Evolutionary conservation across 2,329 filamentous ascomycete species (phyloP).

Genomic region (Knufia petricola): DNA sequence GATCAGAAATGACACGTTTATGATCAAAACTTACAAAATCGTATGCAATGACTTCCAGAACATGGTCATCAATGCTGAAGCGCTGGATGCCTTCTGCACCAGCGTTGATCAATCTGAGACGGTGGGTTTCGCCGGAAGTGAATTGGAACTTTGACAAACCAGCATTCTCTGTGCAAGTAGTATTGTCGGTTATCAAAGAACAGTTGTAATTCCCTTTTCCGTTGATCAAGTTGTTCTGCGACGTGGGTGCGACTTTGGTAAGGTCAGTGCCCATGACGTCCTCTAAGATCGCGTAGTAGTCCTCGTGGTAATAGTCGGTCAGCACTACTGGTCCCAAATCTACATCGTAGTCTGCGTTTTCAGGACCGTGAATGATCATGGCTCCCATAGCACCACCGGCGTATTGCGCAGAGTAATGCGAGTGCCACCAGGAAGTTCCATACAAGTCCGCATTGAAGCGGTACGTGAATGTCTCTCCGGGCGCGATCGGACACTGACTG

Average conservation of each 20-base stretch:
- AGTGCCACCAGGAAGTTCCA: conserved; percentile 51
- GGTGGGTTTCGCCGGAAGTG: conserved; percentile 8
- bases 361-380: conserved; percentile 12
- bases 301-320: conserved; percentile 10
- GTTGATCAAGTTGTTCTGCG: background rate
- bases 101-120: conserved; percentile 22
- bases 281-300: too few relatives aligned
- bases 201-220: background rate
- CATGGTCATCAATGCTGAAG: conserved; percentile 24
- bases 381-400: background rate
- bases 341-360: conserved; percentile 10
- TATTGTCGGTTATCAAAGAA: too few relatives aligned
- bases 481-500: conserved; percentile 43
- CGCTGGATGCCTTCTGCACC: conserved; percentile 16
- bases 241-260: too few relatives aligned
- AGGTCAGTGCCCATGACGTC: too few relatives aligned
- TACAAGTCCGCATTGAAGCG: conserved; percentile 47
- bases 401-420: conserved; percentile 38
- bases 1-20: too few relatives aligned
- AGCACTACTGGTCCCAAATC: conserved; percentile 8
- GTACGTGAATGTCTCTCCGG: conserved; percentile 46
- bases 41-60: conserved; percentile 15
- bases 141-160: too few relatives aligned
- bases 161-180: too few relatives aligned
- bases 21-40: too few relatives aligned